Evolutionary conservation across 2,329 filamentous ascomycete genomes (phyloP).

Genomic region (Davidsoniella eucalypti): DNA sequence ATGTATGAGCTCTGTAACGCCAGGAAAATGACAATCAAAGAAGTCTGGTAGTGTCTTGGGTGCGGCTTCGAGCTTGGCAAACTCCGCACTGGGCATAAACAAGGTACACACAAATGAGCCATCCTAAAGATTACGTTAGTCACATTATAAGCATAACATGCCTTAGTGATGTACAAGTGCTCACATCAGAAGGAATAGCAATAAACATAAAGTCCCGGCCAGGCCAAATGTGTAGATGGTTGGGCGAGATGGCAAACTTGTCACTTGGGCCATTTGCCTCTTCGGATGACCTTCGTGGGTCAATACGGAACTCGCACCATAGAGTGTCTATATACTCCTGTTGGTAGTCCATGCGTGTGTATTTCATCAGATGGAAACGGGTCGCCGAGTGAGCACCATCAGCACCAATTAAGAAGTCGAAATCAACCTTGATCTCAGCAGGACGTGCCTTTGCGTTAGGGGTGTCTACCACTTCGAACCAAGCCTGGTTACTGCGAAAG

Average conservation of each 20-base stretch:
- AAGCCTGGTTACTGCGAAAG: constrained; percentile 61
- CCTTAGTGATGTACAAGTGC: constrained; percentile 14
- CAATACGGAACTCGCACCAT: constrained; percentile 91
- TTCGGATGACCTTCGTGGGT: constrained; percentile 31
- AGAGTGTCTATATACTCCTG: constrained; percentile 93
- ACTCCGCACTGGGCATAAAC: constrained; percentile 62
- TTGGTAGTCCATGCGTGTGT: constrained; percentile 70
- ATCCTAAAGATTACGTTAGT: constrained; percentile 32
- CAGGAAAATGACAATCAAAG: constrained; percentile 75
- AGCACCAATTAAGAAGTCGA: constrained; percentile 85
- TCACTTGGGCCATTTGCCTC: constrained; percentile 18
- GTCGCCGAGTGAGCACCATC: constrained; percentile 90
- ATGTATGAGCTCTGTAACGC: constrained; percentile 58
- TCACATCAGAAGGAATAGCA: constrained; percentile 60
- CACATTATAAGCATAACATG: neutral
- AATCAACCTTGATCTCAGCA: constrained; percentile 64
- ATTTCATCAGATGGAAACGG: constrained; percentile 93
- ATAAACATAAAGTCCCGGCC: constrained; percentile 96
- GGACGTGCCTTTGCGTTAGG: constrained; percentile 22
- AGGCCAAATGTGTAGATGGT: constrained; percentile 96
- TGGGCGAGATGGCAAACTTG: constrained; percentile 65
- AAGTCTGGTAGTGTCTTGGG: constrained; percentile 47
- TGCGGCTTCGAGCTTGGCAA: constrained; percentile 47
- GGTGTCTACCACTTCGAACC: constrained; percentile 50
- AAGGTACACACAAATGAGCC: constrained; percentile 90